A percentile compares a stretch with the other conserved stretches of the same genome.
Evolutionary conservation across 495 filamentous ascomycete genomes (phyloP).

Genomic region (Parathielavia appendiculata): DNA sequence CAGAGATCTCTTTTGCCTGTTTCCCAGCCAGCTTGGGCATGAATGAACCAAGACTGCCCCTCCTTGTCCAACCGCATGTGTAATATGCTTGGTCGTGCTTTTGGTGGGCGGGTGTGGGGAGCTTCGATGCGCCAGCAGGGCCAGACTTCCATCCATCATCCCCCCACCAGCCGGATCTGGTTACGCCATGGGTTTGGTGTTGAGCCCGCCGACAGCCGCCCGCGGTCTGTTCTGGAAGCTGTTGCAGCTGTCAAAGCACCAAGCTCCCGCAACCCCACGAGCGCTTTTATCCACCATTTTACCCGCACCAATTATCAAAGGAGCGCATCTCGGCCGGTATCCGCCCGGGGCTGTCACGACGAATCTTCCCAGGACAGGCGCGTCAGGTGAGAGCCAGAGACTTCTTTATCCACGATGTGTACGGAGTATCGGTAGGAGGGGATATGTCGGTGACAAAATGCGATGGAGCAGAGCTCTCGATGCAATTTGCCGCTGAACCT

Average conservation of each 20-base stretch:
- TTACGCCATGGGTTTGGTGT: constrained; percentile 31
- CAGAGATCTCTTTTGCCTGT: constrained; percentile 3
- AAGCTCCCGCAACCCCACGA: constrained; percentile 20
- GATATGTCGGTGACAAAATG: too few relatives aligned
- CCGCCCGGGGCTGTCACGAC: constrained; percentile 20
- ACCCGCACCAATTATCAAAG: constrained; percentile 33
- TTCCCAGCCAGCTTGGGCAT: constrained; percentile 3
- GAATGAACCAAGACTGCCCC: constrained; percentile 1
- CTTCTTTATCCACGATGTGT: constrained; percentile 17
- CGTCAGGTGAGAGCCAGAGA: constrained; percentile 35
- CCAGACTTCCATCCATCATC: neutral
- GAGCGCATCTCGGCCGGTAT: constrained; percentile 22
- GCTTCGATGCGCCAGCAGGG: neutral
- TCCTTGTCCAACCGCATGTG: constrained; percentile 16
- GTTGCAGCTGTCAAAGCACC: constrained; percentile 1
- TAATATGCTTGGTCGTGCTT: constrained; percentile 12
- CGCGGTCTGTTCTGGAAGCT: constrained; percentile 2
- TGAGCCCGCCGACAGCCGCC: constrained; percentile 2
- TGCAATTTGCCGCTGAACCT: constrained; percentile 11
- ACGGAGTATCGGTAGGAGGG: constrained; percentile 1
- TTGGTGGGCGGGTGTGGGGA: constrained; percentile 21
- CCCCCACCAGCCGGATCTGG: constrained; percentile 9
- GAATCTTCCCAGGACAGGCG: constrained; percentile 6
- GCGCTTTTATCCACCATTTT: constrained; percentile 33
- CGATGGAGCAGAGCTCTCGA: too few relatives aligned